Evolutionary conservation across 129 eudicot genomes (phyloP).

Genomic region (Oenanthe sinensis): DNA sequence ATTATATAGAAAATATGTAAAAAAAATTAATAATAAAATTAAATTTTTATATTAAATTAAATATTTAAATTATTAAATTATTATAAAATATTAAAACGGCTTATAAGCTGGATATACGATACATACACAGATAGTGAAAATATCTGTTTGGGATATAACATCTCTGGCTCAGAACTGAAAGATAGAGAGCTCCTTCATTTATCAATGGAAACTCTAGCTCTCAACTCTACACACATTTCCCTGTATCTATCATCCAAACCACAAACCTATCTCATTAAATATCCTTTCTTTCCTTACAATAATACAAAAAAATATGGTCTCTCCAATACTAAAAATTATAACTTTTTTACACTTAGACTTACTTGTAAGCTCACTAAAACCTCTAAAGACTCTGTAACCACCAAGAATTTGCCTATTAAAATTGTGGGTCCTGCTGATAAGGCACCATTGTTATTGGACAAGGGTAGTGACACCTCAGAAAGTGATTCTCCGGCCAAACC

Average conservation of each 20-base stretch:
- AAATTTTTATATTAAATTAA: no score
- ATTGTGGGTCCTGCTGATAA: slow-evolving; percentile 47
- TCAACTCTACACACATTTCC: slow-evolving; percentile 10
- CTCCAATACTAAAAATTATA: slow-evolving; percentile 7
- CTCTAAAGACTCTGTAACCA: slow-evolving; percentile 13
- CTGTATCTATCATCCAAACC: slow-evolving; percentile 25
- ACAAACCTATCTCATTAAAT: slow-evolving; percentile 22
- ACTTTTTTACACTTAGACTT: neutral
- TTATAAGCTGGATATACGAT: no score
- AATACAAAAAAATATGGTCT: slow-evolving; percentile 3
- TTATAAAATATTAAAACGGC: no score
- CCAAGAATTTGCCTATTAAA: slow-evolving; percentile 28
- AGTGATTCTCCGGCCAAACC: slow-evolving; percentile 14
- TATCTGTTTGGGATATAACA: slow-evolving; percentile 13
- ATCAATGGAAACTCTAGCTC: slow-evolving; percentile 33
- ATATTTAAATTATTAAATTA: no score
- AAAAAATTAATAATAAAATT: no score
- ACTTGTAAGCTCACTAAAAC: slow-evolving; percentile 36
- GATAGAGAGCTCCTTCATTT: slow-evolving; percentile 10
- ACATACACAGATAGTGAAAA: neutral
- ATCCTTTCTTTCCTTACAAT: slow-evolving; percentile 14
- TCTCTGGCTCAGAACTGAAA: slow-evolving; percentile 5
- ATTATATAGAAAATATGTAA: no score
- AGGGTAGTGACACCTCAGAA: slow-evolving; percentile 10
- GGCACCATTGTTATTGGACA: slow-evolving; percentile 57